Conservation (phyloP, 1,284 basidiomycete species). For the Phlebopus sp. region DNA sequence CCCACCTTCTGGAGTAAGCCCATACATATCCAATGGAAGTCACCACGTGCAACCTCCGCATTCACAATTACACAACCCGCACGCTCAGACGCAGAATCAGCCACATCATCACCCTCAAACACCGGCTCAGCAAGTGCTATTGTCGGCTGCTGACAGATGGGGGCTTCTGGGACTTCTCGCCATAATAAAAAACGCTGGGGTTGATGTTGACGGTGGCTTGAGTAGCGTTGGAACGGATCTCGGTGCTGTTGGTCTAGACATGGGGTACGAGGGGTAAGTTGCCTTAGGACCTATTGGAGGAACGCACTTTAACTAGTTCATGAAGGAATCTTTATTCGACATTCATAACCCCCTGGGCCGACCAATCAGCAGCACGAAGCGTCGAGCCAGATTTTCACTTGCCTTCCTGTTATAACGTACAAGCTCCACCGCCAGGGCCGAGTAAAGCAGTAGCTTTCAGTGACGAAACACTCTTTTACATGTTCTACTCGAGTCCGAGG, state of each 20-base stretch:
- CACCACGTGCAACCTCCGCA: slow-evolving; percentile 34
- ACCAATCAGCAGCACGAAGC: slow-evolving; percentile 77
- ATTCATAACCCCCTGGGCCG: slow-evolving; percentile 97
- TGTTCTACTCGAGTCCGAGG: slow-evolving; percentile 95
- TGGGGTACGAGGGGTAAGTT: slow-evolving; percentile 79
- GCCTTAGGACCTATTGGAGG: slow-evolving; percentile 18
- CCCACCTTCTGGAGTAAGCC: slow-evolving; percentile 38
- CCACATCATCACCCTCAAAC: slow-evolving; percentile 67
- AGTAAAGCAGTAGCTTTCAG: slow-evolving; percentile 87
- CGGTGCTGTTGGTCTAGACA: slow-evolving; percentile 89
- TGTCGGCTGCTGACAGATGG: slow-evolving; percentile 94
- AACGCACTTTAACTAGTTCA: slow-evolving; percentile 22
- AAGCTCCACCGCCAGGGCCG: slow-evolving; percentile 86
- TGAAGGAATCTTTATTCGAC: slow-evolving; percentile 80
- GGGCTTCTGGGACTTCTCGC: slow-evolving; percentile 87
- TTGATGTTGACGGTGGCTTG: slow-evolving; percentile 83
- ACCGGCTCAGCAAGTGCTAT: slow-evolving; percentile 92
- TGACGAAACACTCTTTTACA: slow-evolving; percentile 98
- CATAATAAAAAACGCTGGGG: slow-evolving; percentile 82
- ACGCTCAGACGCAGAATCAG: slow-evolving; percentile 28
- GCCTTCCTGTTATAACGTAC: slow-evolving; percentile 92
- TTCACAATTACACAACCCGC: slow-evolving; percentile 30
- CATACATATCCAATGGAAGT: slow-evolving; percentile 45
- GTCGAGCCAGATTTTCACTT: slow-evolving; percentile 92
- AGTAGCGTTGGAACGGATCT: slow-evolving; percentile 91